Conservation (phyloP, 2,329 filamentous ascomycete genomes). For the Ceratocystis lukuohia region DNA sequence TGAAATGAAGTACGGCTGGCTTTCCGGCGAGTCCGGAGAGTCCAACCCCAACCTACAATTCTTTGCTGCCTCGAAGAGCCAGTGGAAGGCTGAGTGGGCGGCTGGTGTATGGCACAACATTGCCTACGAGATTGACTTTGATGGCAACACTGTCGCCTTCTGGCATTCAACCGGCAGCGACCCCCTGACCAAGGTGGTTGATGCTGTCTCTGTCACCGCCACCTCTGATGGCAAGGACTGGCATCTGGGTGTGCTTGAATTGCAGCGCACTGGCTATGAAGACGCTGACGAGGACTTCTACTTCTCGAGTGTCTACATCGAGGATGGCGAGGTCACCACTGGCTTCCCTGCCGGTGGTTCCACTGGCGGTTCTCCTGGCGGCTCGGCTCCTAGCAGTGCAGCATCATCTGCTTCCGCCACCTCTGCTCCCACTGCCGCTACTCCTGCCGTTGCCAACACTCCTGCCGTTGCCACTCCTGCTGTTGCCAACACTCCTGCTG, state of each 20-base stretch:
- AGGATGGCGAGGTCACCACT: conserved; percentile 31
- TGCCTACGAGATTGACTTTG: conserved; percentile 59
- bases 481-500: not conserved
- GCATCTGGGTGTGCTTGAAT: conserved; percentile 57
- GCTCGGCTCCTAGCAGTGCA: conserved; percentile 2
- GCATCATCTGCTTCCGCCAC: not conserved
- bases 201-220: conserved; percentile 45
- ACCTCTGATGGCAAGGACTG: conserved; percentile 57
- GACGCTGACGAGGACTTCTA: conserved; percentile 52
- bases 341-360: conserved; percentile 19
- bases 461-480: not conserved
- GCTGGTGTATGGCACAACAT: conserved; percentile 61
- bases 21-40: conserved; percentile 34
- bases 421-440: not conserved
- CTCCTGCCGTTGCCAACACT: not conserved
- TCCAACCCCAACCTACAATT: conserved; percentile 45
- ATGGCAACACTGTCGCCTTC: conserved; percentile 46
- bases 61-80: conserved; percentile 44
- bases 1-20: conserved; percentile 57
- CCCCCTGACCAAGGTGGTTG: conserved; percentile 43
- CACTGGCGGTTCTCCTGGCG: conserved; percentile 6
- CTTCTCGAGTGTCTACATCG: conserved; percentile 59
- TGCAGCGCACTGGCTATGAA: conserved; percentile 43
- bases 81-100: conserved; percentile 50
- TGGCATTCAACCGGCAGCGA: conserved; percentile 55